A percentile compares a stretch with the other conserved stretches of the same genome.
Evolutionary conservation across 495 filamentous ascomycete genomes (phyloP).

Genomic region (Podospora anserina): DNA sequence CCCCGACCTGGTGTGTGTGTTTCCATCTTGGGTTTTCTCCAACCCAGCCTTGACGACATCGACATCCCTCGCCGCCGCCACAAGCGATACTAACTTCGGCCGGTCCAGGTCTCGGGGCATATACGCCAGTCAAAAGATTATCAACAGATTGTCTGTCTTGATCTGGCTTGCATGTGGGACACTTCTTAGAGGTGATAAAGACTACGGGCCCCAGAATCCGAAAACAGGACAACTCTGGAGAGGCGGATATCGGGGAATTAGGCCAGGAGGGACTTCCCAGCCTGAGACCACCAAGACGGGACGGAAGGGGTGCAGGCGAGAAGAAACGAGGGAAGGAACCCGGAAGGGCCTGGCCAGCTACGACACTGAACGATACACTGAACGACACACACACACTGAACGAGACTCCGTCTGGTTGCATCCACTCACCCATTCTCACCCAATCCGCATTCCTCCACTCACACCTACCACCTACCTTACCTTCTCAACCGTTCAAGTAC

Average conservation of each 20-base stretch:
- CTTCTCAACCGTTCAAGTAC: background rate
- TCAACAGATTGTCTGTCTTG: background rate
- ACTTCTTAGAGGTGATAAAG: background rate
- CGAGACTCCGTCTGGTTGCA: background rate
- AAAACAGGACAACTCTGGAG: background rate
- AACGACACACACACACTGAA: background rate
- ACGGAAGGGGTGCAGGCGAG: background rate
- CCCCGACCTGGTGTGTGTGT: background rate
- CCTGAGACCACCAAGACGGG: background rate
- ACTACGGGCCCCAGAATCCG: background rate
- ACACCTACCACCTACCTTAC: background rate
- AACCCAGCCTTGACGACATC: background rate
- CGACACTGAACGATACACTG: background rate
- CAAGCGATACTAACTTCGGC: background rate
- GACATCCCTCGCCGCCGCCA: background rate
- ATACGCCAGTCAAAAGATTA: background rate
- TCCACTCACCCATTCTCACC: background rate
- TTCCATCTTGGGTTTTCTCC: background rate
- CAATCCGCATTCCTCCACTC: background rate
- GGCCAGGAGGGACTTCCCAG: background rate
- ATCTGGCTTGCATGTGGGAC: background rate
- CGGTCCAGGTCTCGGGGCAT: background rate
- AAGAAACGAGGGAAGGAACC: background rate
- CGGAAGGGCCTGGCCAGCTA: background rate
- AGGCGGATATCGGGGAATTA: background rate